Evolutionary conservation across 1,139 yeast species (phyloP), one percentile per base, ranked within the genome.

Genomic region (Debaryomycetaceae sp.): DNA sequence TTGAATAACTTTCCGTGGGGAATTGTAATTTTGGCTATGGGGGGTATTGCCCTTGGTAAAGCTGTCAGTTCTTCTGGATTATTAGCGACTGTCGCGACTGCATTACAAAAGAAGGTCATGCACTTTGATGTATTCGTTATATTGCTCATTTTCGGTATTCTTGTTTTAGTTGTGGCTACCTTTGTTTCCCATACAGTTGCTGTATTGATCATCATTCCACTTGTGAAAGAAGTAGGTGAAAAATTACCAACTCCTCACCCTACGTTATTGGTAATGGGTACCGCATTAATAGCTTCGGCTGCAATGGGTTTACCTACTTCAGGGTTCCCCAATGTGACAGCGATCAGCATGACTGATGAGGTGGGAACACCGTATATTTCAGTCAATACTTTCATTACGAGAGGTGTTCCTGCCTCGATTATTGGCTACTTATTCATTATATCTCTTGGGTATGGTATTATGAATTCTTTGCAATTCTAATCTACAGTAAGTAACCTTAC

Each of bases 301-400:
- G 98, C 97, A 3, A 91, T 91, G 97, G 97, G 95, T 8, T 72
- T 91, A 44, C 98, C 98, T 19, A 91, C 98, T 0, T 86, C 95
- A 1, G 98, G 98, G 0, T 91, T 91, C 75, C 98, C 98, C 14
- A 91, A 91, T 53, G 96, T 91, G 33, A 89, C 97, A 0, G 98
- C 97, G 2, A 87, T 91, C 43, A 87, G 95, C 43, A 80, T 88
- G 81, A 79, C 88, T 6, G 96, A 91, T 60, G 96, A 87, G 55
- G 76, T 88, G 22, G 97, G 97, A 6, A 82, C 83, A 44, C 84
- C 92, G 22, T 91, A 91, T 57, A 65, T 91, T 50, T 80, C 89
- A 1, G 97, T 89, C 15, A 79, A 81, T 28, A 84, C 84, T 35
- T 91, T 91, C 56, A 87, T 91, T 43, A 81, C 84, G 14, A 74